Evolutionary conservation across 352 stramenopile genomes (phyloP).

Genomic region (Saprolegnia diclina): DNA sequence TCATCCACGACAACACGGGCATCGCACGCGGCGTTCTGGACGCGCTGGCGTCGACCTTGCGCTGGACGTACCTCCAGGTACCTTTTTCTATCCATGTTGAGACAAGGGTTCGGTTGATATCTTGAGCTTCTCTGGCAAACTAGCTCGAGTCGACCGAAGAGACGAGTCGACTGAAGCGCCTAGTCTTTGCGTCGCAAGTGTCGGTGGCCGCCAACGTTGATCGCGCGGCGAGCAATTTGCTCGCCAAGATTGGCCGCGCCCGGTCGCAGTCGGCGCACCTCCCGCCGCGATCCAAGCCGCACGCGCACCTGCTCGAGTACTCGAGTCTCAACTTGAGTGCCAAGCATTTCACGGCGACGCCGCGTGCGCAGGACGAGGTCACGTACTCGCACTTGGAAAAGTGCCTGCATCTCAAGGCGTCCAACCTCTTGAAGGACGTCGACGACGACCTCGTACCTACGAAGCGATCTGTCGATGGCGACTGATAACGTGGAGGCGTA

Average conservation of each 20-base stretch:
- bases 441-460: conserved; percentile 73
- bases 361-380: conserved; percentile 24
- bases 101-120: no score
- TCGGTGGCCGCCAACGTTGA: conserved; percentile 19
- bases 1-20: conserved; percentile 66
- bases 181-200: conserved; percentile 40
- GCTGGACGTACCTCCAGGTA: conserved; percentile 56
- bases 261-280: conserved; percentile 12
- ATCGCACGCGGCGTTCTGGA: conserved; percentile 75
- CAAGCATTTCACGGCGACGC: not conserved
- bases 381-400: conserved; percentile 82
- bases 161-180: conserved; percentile 40
- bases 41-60: conserved; percentile 63
- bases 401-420: conserved; percentile 78
- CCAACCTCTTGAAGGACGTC: conserved; percentile 73
- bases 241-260: conserved; percentile 22
- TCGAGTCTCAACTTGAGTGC: conserved; percentile 34
- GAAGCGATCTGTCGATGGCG: not conserved
- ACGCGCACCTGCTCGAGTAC: conserved; percentile 31
- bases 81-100: no score
- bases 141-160: conserved; percentile 5
- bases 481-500: not conserved
- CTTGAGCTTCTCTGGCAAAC: no score
- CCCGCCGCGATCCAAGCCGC: conserved; percentile 19
- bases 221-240: conserved; percentile 1